Conservation (phyloP, 768 basidiomycete genomes). For the Boletus insuetus region DNA sequence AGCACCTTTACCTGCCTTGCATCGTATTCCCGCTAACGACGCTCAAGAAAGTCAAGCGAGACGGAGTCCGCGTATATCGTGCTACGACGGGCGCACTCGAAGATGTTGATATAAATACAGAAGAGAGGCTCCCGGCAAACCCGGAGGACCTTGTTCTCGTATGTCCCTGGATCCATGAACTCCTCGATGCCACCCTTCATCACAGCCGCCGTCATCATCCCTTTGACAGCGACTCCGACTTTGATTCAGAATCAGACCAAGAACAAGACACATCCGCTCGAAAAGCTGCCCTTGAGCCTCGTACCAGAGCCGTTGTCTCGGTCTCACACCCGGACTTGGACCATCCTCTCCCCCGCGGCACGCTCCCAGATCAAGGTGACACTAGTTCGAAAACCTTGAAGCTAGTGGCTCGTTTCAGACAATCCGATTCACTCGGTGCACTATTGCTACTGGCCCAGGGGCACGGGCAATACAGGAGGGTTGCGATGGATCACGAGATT, state of each 20-base stretch:
- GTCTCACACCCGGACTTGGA: background rate
- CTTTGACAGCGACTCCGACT: background rate
- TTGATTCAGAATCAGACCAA: background rate
- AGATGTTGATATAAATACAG: conserved; percentile 9
- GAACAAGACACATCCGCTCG: background rate
- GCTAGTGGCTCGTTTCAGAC: conserved; percentile 11
- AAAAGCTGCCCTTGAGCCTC: background rate
- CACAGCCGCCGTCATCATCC: background rate
- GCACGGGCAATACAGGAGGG: conserved; percentile 11
- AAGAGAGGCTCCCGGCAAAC: background rate
- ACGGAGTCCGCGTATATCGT: conserved; percentile 2
- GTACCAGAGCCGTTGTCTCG: background rate
- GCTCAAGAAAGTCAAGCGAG: background rate
- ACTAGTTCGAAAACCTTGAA: background rate
- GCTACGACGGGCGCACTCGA: conserved; percentile 4
- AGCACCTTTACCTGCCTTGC: conserved; percentile 16
- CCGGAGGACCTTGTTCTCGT: conserved; percentile 11
- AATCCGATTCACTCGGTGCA: conserved; percentile 8
- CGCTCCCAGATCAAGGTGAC: background rate
- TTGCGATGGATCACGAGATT: conserved; percentile 12
- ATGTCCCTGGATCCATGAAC: conserved; percentile 19
- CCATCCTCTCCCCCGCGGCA: background rate
- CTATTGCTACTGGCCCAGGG: conserved; percentile 8
- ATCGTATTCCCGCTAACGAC: conserved; percentile 13
- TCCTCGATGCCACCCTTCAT: background rate